A percentile compares a stretch with the other conserved stretches of the same genome.
Conservation (phyloP, 1,284 basidiomycete species). For the Tranzscheliella williamsii region DNA sequence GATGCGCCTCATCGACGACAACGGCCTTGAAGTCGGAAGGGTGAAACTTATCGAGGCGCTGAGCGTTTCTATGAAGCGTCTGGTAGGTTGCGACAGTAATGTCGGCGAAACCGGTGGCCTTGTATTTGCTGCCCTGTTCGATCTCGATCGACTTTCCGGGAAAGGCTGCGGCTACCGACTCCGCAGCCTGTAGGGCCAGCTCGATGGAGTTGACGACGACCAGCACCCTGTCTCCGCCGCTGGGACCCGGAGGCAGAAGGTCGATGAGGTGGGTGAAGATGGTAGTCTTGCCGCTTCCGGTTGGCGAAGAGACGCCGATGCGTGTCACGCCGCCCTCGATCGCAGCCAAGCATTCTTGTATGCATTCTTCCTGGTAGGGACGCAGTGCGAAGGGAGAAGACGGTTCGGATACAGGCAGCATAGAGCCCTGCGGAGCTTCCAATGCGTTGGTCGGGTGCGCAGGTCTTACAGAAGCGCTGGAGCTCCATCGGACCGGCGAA, state of each 20-base stretch:
- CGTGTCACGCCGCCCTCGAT: constrained; percentile 70
- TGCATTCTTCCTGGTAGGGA: constrained; percentile 86
- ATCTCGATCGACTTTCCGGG: constrained; percentile 83
- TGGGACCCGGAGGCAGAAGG: constrained; percentile 18
- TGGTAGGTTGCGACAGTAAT: constrained; percentile 91
- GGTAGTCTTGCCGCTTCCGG: constrained; percentile 83
- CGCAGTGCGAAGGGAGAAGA: constrained; percentile 65
- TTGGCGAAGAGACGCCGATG: constrained; percentile 89
- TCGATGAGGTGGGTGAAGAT: constrained; percentile 68
- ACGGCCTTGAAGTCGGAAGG: constrained; percentile 75
- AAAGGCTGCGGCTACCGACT: constrained; percentile 71
- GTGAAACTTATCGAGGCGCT: constrained; percentile 78
- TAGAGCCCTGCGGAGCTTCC: too few species aligned
- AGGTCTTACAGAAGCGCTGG: too few species aligned
- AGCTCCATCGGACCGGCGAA: too few species aligned
- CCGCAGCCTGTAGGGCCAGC: constrained; percentile 83
- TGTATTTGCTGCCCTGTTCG: constrained; percentile 79
- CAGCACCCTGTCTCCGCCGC: constrained; percentile 66
- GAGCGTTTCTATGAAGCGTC: constrained; percentile 70
- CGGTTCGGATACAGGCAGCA: too few species aligned
- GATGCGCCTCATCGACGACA: constrained; percentile 77
- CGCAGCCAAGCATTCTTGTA: constrained; percentile 76
- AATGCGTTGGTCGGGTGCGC: too few species aligned
- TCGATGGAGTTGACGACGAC: constrained; percentile 86
- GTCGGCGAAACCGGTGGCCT: constrained; percentile 79